Evolutionary conservation across 2,329 filamentous ascomycete genomes (phyloP).

Genomic region (Sclerotinia glacialis): DNA sequence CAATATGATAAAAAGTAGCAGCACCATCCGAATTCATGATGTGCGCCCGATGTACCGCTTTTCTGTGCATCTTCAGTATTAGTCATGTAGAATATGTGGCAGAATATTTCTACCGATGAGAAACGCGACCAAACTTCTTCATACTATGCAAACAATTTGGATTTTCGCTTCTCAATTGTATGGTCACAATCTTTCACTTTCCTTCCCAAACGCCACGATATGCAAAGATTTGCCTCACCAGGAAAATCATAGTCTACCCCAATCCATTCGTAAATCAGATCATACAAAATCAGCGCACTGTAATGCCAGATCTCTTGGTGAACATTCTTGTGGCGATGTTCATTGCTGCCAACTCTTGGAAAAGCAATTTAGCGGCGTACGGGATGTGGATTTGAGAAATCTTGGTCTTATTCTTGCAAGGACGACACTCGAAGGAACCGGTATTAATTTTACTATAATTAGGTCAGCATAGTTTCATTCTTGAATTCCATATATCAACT

Average conservation of each 20-base stretch:
- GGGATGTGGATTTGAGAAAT: conserved; percentile 98
- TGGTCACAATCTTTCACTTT: conserved; percentile 29
- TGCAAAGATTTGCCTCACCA: conserved; percentile 32
- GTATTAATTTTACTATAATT: conserved; percentile 78
- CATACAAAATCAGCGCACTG: conserved; percentile 54
- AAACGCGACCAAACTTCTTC: conserved; percentile 15
- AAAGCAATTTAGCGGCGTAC: conserved; percentile 94
- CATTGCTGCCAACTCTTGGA: conserved; percentile 98
- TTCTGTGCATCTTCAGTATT: conserved; percentile 12
- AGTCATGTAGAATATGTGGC: conserved; percentile 3
- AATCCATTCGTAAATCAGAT: conserved; percentile 24
- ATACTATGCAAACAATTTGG: conserved; percentile 26
- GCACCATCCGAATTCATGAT: conserved; percentile 15
- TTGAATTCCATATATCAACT: conserved; percentile 46
- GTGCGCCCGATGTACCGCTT: conserved; percentile 13
- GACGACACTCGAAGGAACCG: conserved; percentile 92
- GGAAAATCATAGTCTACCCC: conserved; percentile 16
- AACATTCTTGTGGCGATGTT: conserved; percentile 98
- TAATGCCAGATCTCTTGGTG: conserved; percentile 76
- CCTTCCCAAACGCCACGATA: conserved; percentile 36
- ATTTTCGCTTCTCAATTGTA: conserved; percentile 20
- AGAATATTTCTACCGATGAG: neutral
- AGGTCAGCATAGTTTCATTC: neutral
- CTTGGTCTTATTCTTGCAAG: conserved; percentile 98
- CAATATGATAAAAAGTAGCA: conserved; percentile 19